These are phyloP conservation scores for Gymnopilus dilepis DNA, from an alignment of 768 basidiomycete species.

Conservation along the genomic window DNA sequence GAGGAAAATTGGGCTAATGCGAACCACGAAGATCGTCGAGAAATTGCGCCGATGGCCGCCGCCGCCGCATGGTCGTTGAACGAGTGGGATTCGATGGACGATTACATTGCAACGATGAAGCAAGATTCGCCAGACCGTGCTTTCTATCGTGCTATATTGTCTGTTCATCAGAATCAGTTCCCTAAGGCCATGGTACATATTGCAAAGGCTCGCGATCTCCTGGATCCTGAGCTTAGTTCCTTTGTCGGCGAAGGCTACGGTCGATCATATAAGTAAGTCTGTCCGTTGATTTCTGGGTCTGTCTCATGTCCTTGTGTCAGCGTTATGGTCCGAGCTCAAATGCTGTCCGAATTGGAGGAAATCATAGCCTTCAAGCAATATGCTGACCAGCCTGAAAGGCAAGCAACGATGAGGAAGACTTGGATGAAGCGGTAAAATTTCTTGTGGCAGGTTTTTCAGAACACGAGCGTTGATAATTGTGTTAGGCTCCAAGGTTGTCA, in stretches of 20 bases:
- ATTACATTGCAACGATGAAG: slow-evolving; percentile 94
- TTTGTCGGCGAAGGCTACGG: slow-evolving; percentile 96
- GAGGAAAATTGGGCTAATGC: slow-evolving; percentile 88
- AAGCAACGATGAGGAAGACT: slow-evolving; percentile 86
- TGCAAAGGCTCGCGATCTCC: slow-evolving; percentile 87
- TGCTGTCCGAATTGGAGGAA: slow-evolving; percentile 97
- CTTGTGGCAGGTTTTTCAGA: slow-evolving; percentile 1
- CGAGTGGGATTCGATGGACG: slow-evolving; percentile 99
- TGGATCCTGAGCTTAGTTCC: slow-evolving; percentile 90
- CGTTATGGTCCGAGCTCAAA: slow-evolving; percentile 96
- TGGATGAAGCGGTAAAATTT: slow-evolving; percentile 90
- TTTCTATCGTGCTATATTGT: slow-evolving; percentile 95
- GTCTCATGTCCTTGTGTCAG: slow-evolving; percentile 43
- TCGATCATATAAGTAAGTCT: slow-evolving; percentile 89
- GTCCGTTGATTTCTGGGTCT: background rate
- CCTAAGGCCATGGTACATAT: slow-evolving; percentile 89
- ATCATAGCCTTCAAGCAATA: slow-evolving; percentile 96
- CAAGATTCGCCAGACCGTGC: slow-evolving; percentile 90
- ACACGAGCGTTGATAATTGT: background rate
- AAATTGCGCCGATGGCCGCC: slow-evolving; percentile 96
- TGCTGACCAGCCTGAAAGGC: slow-evolving; percentile 93
- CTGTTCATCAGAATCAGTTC: slow-evolving; percentile 96
- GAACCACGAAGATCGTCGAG: slow-evolving; percentile 79
- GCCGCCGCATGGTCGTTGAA: slow-evolving; percentile 96
- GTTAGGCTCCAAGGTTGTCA: slow-evolving; percentile 91